Evolutionary conservation across 257 asterid species (phyloP), one percentile per base, ranked within the genome.

Genomic region (Capsicum baccatum): DNA sequence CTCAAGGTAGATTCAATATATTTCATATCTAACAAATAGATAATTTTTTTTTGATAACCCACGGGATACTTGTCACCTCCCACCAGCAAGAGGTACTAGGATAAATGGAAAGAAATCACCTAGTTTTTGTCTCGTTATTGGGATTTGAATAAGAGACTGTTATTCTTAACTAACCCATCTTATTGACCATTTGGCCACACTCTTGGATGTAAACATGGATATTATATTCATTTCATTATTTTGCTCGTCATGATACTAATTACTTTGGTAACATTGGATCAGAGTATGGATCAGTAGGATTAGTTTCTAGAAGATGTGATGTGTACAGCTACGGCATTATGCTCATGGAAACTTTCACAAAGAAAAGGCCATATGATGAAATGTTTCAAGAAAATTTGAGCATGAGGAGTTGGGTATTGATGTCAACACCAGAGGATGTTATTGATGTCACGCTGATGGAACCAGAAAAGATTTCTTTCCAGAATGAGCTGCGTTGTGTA

Each of bases 251-350:
- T n/a, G 42, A 47, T 1, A 73, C 3, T 73, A 47, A 73, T 6
- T 6, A 10, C 6, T 73, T 8, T 3, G 3, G 35, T 33, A 8
- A 54, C 33, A 15, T 79, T 37, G 0, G 48, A 6, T 13, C 6
- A 60, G 44, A 42, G 57, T 80, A 60, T 42, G 69, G 58, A 60
- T 62, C 60, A 44, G 60, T 0, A 12, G 84, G 84, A 81, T 8
- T 13, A 37, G 84, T 81, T 48, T 81, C 76, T 3, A 60, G 3
- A 62, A 81, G 60, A 3, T 81, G 76, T 39, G 84, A 62, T 62
- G 84, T 81, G 8, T 81, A 62, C 76, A 81, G 76, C 68, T 60
- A 81, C 3, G 76, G 84, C 76, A 62, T 81, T 44, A 81, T 81
- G 84, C 47, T 81, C 11, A 39, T 81, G 73, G 84, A 81, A 19